Base-by-base conservation (phyloP, 148 eudicot species). In the Chenopodium berlandieri region DNA sequence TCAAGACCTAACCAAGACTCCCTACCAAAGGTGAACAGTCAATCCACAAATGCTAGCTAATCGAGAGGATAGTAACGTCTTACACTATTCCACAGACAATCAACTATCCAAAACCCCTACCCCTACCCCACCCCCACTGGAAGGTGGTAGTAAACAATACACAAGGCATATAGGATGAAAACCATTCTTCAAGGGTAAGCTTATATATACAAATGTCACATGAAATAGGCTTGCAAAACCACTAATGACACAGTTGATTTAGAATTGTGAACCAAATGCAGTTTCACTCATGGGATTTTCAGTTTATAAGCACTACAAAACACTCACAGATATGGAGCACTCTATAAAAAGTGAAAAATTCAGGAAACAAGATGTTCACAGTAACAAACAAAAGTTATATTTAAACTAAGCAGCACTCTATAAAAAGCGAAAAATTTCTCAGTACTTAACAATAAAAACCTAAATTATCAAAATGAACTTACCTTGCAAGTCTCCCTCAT, bases 401-500 rank as follows among this genome's bases (percentile, higher is more conserved):
- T 6, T 20, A 68, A 73, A 17, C 1, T 11, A 78, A 74, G 72
- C n/a, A 50, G 75, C 25, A 71, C 14, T 6, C 50, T 73, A 9
- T 17, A 73, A 9, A 37, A 73, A 16, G 2, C n/a, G 47, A 37
- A 9, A 73, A 37, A 2, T 0, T 22, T 47, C 31, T 47, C 1
- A 46, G 13, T n/a, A 17, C 31, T 73, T 6, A 4, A 56, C 44
- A 58, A 19, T n/a, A 47, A 5, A 27, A 73, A 31, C 34, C 66
- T 86, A 2, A 44, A 78, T 27, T 69, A 74, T n/a, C 22, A 67
- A 46, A 77, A 81, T 76, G 75, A 75, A 79, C 91, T 89, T 89
- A 96, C 99, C 60, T 86, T 86, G 82, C 94, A 90, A 78, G 94
- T 89, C 88, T 96, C 99, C 82, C 99, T 85, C 98, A 96, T 92